A percentile compares a stretch with the other conserved stretches of the same genome.
phyloP scores from a whole-genome alignment of 75 land plant genomes.

The Picea sitchensis region DNA sequence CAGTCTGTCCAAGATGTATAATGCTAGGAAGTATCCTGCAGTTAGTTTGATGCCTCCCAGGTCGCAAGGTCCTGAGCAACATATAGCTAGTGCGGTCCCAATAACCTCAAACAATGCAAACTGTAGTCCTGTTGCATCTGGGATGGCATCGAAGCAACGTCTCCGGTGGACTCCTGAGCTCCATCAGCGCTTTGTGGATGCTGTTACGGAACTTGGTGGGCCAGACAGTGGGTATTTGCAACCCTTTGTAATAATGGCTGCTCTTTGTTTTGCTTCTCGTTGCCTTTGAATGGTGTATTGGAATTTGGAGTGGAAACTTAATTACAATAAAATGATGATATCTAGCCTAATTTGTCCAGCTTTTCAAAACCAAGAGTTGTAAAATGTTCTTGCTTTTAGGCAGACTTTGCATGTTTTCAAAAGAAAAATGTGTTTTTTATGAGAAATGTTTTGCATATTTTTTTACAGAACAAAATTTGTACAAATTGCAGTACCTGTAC shows the following conservation, averaged over 20 bases:
- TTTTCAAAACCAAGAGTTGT: too few species aligned
- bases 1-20: conserved; percentile 4
- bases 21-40: conserved; percentile 11
- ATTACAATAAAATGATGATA: too few species aligned
- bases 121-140: conserved; percentile 10
- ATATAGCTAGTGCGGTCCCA: background rate
- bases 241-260: background rate
- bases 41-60: conserved; percentile 16
- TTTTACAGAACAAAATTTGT: too few species aligned
- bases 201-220: conserved; percentile 39
- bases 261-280: background rate
- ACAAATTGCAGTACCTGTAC: too few species aligned
- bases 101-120: conserved; percentile 10
- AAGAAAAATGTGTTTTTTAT: too few species aligned
- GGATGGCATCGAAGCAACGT: conserved; percentile 27
- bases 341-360: too few species aligned
- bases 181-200: conserved; percentile 33
- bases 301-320: too few species aligned
- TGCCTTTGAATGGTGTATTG: too few species aligned
- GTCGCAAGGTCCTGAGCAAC: conserved; percentile 12
- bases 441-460: too few species aligned
- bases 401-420: too few species aligned
- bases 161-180: conserved; percentile 36
- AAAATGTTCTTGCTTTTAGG: too few species aligned
- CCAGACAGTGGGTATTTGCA: conserved; percentile 31